A percentile compares a stretch with the other conserved stretches of the same genome.
phyloP scores from a whole-genome alignment of 78 protist species.

The Isochrysis galbana region DNA sequence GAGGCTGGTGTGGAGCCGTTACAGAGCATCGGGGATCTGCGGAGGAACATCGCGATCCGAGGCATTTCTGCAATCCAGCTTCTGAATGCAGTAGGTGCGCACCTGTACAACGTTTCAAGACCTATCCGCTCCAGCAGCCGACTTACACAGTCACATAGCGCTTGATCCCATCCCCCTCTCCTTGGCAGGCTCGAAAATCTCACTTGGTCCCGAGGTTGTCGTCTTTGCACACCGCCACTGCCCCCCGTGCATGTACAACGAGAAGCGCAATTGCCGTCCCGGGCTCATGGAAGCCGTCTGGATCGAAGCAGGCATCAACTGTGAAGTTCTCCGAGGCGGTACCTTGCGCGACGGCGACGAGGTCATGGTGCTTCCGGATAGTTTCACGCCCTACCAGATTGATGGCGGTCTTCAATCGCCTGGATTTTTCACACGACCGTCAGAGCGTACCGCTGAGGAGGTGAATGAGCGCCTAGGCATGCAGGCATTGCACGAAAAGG shows the following conservation, averaged over 20 bases:
- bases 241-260: constrained; percentile 1
- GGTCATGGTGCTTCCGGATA: neutral
- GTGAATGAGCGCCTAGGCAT: too few relatives aligned
- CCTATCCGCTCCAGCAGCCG: too few relatives aligned
- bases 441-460: too few relatives aligned
- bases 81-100: neutral
- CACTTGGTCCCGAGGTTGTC: too few relatives aligned
- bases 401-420: too few relatives aligned
- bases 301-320: neutral
- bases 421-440: too few relatives aligned
- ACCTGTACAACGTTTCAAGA: too few relatives aligned
- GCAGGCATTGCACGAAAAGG: too few relatives aligned
- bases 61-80: neutral
- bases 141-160: too few relatives aligned
- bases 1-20: neutral
- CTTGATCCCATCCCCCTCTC: too few relatives aligned
- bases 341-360: neutral
- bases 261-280: neutral
- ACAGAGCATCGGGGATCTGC: neutral
- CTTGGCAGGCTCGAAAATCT: too few relatives aligned
- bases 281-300: neutral
- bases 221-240: neutral
- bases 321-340: neutral
- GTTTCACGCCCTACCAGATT: too few relatives aligned
- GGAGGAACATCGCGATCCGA: neutral